Percentiles rank a stretch among this genome's conserved stretches.
Evolutionary conservation across 2,329 filamentous ascomycete species (phyloP).

Genomic region (Claviceps purpurea): DNA sequence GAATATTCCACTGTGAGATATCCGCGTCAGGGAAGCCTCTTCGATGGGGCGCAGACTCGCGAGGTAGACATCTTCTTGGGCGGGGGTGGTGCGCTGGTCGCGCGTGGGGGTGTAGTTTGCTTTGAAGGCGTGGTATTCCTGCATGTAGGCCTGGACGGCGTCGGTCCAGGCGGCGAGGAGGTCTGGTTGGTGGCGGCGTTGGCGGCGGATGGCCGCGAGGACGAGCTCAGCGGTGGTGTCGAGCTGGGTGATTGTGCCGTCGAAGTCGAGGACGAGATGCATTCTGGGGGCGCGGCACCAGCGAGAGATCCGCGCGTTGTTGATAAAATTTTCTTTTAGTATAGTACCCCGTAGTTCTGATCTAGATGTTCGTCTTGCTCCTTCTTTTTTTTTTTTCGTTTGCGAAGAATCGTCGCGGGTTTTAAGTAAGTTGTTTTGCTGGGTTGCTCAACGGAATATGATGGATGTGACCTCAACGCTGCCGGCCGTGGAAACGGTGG

Average conservation of each 20-base stretch:
- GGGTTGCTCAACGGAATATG: too few relatives aligned
- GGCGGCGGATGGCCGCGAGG: constrained; percentile 25
- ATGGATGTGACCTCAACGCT: too few relatives aligned
- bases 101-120: constrained; percentile 20
- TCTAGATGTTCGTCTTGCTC: not conserved
- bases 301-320: too few relatives aligned
- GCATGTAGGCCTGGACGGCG: constrained; percentile 32
- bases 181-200: constrained; percentile 16
- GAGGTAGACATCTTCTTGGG: constrained; percentile 30
- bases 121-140: constrained; percentile 26
- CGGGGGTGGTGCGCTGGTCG: constrained; percentile 19
- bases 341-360: not conserved
- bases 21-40: constrained; percentile 28
- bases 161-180: constrained; percentile 28
- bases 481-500: too few relatives aligned
- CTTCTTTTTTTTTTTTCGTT: not conserved
- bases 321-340: too few relatives aligned
- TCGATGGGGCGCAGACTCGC: constrained; percentile 31
- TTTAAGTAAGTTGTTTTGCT: too few relatives aligned
- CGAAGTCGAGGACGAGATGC: constrained; percentile 43
- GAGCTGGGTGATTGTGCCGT: constrained; percentile 41
- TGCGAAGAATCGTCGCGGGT: too few relatives aligned
- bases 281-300: constrained; percentile 11
- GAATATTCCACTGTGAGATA: constrained; percentile 33
- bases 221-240: constrained; percentile 40